These are phyloP conservation scores for Elaeis oleifera DNA, from an alignment of 202 grass and related monocot species.

Conservation along the genomic window DNA sequence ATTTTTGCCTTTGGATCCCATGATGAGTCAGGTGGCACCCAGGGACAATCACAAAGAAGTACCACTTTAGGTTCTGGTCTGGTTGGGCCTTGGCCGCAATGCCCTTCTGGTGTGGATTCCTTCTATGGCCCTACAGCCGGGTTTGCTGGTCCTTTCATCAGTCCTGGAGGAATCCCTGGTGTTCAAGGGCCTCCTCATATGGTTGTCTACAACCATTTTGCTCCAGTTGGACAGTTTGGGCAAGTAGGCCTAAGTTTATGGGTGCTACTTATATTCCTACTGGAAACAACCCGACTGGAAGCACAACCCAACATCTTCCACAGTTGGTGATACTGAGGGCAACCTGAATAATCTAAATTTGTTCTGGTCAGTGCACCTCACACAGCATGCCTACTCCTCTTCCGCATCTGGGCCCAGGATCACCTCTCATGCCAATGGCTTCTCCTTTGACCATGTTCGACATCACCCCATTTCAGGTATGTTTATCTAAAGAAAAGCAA, in stretches of 20 bases:
- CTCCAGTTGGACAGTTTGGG: constrained; percentile 81
- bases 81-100: constrained; percentile 64
- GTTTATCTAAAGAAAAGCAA: not conserved
- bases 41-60: constrained; percentile 58
- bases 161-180: constrained; percentile 76
- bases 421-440: constrained; percentile 79
- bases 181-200: constrained; percentile 88
- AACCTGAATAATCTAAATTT: constrained; percentile 60
- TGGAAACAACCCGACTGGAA: constrained; percentile 87
- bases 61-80: constrained; percentile 44
- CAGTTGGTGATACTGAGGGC: constrained; percentile 43
- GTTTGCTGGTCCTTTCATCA: constrained; percentile 75
- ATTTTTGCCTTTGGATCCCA: constrained; percentile 67
- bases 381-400: constrained; percentile 44
- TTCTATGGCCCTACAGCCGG: constrained; percentile 77
- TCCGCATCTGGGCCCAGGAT: constrained; percentile 59
- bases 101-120: constrained; percentile 64
- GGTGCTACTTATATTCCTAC: constrained; percentile 73
- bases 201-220: constrained; percentile 93
- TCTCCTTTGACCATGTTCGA: constrained; percentile 81
- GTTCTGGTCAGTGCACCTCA: constrained; percentile 48
- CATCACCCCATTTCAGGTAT: constrained; percentile 93
- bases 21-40: constrained; percentile 62
- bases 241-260: constrained; percentile 94
- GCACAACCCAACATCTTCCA: constrained; percentile 49